phyloP scores from a whole-genome alignment of 352 stramenopile genomes.

The Phytophthora uliginosa region DNA sequence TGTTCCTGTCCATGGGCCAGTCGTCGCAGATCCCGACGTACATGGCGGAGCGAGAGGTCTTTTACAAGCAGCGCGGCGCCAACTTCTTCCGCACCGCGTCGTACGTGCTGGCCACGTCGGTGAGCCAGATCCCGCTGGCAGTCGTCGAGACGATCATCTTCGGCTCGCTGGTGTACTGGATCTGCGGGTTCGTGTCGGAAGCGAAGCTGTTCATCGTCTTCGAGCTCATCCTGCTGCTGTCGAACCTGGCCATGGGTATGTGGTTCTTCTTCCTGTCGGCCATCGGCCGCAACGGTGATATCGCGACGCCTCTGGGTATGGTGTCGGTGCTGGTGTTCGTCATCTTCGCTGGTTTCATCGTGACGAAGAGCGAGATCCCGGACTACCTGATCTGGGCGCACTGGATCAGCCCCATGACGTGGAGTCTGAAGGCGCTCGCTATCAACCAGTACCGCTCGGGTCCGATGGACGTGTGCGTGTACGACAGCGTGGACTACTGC shows the following conservation, averaged over 20 bases:
- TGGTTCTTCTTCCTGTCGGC: constrained; percentile 63
- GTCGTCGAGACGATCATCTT: constrained; percentile 77
- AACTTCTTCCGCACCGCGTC: constrained; percentile 75
- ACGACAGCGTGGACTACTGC: constrained; percentile 47
- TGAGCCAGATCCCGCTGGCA: constrained; percentile 47
- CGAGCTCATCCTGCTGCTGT: constrained; percentile 48
- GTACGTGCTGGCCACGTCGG: constrained; percentile 66
- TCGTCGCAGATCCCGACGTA: constrained; percentile 77
- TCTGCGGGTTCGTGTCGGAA: constrained; percentile 66
- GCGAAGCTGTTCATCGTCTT: constrained; percentile 52
- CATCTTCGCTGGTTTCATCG: constrained; percentile 62
- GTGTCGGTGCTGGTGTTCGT: constrained; percentile 54
- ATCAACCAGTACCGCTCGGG: constrained; percentile 56
- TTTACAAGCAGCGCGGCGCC: constrained; percentile 86
- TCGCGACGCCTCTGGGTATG: constrained; percentile 51
- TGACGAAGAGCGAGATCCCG: constrained; percentile 61
- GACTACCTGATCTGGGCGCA: constrained; percentile 62
- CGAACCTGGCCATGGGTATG: constrained; percentile 55
- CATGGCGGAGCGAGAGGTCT: constrained; percentile 65
- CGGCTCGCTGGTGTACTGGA: constrained; percentile 85
- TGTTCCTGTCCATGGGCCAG: constrained; percentile 82
- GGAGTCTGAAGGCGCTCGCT: constrained; percentile 47
- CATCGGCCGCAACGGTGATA: constrained; percentile 32
- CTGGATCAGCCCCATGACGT: constrained; percentile 68
- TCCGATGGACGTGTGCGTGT: constrained; percentile 41